phyloP scores from a whole-genome alignment of 345 rosid species.

The Populus euphratica region DNA sequence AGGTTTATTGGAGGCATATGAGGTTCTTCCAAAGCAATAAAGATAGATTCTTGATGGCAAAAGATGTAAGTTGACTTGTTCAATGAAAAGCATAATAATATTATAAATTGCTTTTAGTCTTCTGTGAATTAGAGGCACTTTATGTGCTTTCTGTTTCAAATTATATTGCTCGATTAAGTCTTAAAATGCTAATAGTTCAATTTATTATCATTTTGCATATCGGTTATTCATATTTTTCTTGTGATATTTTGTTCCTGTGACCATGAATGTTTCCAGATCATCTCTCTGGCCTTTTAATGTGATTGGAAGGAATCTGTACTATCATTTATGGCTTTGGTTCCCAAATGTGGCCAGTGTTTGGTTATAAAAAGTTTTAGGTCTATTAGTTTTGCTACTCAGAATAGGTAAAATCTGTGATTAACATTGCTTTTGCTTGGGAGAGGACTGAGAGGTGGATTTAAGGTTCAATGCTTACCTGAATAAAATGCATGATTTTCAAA shows the following conservation, averaged over 20 bases:
- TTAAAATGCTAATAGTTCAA: background rate
- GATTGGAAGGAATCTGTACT: too few relatives aligned
- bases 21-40: background rate
- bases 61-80: background rate
- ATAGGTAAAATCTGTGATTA: too few relatives aligned
- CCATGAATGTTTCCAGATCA: background rate
- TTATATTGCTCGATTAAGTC: too few relatives aligned
- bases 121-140: background rate
- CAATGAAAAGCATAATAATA: background rate
- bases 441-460: too few relatives aligned
- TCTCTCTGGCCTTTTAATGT: background rate
- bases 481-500: too few relatives aligned
- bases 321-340: too few relatives aligned
- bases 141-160: background rate
- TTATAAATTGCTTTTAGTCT: background rate
- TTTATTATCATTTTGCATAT: background rate
- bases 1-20: constrained; percentile 11
- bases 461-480: too few relatives aligned
- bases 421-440: too few relatives aligned
- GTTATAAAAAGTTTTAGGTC: too few relatives aligned
- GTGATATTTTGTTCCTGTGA: background rate
- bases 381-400: too few relatives aligned
- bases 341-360: too few relatives aligned
- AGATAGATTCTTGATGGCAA: background rate
- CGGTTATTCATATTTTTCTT: background rate